phyloP scores from a whole-genome alignment of 1,284 basidiomycete species.

The Xerocomus nothofagi region DNA sequence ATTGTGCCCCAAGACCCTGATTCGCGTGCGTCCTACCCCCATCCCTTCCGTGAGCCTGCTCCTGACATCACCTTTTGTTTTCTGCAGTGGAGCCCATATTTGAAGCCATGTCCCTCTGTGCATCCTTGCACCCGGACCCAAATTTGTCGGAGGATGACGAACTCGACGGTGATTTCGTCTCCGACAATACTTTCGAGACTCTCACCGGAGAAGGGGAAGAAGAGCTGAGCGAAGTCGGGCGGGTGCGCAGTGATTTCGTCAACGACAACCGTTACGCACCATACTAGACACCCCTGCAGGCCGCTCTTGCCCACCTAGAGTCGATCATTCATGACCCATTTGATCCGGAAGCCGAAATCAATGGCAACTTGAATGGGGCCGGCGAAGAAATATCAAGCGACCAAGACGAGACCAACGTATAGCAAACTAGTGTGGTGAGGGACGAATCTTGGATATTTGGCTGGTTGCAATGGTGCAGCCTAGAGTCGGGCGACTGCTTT shows the following conservation, averaged over 20 bases:
- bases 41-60: constrained; percentile 6
- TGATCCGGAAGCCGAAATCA: constrained; percentile 12
- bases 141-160: constrained; percentile 55
- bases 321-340: constrained; percentile 65
- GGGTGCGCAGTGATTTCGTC: constrained; percentile 91
- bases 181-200: constrained; percentile 54
- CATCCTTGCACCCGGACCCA: constrained; percentile 85
- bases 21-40: constrained; percentile 52
- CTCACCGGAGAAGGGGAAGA: constrained; percentile 62
- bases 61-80: background rate
- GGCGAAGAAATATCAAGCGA: constrained; percentile 22
- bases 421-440: background rate
- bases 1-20: constrained; percentile 62
- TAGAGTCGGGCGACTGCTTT: background rate
- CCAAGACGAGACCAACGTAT: constrained; percentile 14
- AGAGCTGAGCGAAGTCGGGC: constrained; percentile 81
- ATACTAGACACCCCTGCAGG: constrained; percentile 74
- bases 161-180: constrained; percentile 61
- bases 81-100: constrained; percentile 82
- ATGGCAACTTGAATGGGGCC: constrained; percentile 17
- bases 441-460: background rate
- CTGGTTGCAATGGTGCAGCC: background rate
- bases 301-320: constrained; percentile 72
- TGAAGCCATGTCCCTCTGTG: constrained; percentile 84
- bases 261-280: constrained; percentile 80